phyloP scores from a whole-genome alignment of 352 stramenopile genomes.

The Pythium guiyangense region DNA sequence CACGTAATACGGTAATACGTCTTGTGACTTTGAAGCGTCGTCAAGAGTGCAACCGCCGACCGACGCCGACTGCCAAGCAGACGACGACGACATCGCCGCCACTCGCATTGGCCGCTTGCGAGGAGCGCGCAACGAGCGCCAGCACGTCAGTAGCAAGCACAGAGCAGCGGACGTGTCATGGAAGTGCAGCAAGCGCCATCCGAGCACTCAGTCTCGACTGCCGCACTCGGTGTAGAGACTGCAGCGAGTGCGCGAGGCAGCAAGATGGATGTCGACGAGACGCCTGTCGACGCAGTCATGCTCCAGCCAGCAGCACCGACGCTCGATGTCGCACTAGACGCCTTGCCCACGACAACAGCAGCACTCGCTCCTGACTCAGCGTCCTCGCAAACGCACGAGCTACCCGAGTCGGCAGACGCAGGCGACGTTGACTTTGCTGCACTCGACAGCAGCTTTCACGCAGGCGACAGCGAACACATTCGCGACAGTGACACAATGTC shows the following conservation, averaged over 20 bases:
- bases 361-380: background rate
- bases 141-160: too few relatives aligned
- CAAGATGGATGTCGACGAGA: slow-evolving; percentile 1
- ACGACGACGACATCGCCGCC: too few relatives aligned
- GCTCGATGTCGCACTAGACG: slow-evolving; percentile 2
- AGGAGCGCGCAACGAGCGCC: too few relatives aligned
- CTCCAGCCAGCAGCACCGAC: slow-evolving; percentile 6
- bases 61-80: background rate
- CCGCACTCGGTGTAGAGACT: background rate
- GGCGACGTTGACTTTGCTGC: background rate
- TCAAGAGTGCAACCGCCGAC: background rate
- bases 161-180: background rate
- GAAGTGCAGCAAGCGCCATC: slow-evolving; percentile 1
- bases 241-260: background rate
- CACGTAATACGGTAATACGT: too few relatives aligned
- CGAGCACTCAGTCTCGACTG: background rate
- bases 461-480: background rate
- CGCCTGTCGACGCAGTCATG: background rate
- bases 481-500: slow-evolving; percentile 4
- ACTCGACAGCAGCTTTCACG: background rate
- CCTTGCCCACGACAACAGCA: background rate
- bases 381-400: background rate
- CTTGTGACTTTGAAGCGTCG: background rate
- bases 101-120: too few relatives aligned
- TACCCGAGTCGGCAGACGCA: background rate